phyloP scores from a whole-genome alignment of 306 rosid species.

The Acmispon strigosus region DNA sequence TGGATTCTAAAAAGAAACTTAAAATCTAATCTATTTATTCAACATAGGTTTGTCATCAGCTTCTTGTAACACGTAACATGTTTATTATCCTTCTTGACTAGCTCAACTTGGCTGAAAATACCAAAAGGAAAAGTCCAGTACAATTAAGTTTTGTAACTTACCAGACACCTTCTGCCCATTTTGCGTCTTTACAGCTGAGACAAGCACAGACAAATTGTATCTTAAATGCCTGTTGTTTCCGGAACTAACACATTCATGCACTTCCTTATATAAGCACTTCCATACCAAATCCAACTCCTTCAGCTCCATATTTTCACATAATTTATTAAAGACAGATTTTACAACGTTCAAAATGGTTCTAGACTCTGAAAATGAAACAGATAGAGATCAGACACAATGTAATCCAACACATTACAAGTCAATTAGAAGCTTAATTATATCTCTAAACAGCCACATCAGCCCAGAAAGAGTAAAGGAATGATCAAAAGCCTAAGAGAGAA shows the following conservation, averaged over 20 bases:
- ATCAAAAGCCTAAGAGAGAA: background rate
- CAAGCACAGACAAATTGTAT: constrained; percentile 46
- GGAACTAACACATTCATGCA: constrained; percentile 25
- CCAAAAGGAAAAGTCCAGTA: constrained; percentile 2
- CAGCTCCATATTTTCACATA: constrained; percentile 62
- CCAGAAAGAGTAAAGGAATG: background rate
- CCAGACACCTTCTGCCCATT: constrained; percentile 55
- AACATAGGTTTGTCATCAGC: background rate
- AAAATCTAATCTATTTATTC: background rate
- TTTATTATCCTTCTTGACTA: background rate
- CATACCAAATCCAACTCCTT: constrained; percentile 60
- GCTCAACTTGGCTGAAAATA: background rate
- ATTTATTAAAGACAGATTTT: constrained; percentile 40
- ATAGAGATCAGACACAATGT: constrained; percentile 8
- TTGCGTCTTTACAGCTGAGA: constrained; percentile 43
- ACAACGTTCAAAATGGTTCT: constrained; percentile 43
- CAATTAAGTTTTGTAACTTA: constrained; percentile 39
- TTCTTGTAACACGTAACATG: background rate
- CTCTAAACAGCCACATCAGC: background rate
- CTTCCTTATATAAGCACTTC: constrained; percentile 51
- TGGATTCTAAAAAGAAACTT: background rate
- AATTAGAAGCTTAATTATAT: constrained; percentile 2
- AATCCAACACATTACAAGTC: constrained; percentile 2
- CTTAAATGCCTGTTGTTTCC: constrained; percentile 35
- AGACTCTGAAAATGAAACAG: constrained; percentile 45